Percentiles rank a stretch among this genome's conserved stretches.
These are phyloP conservation scores for Pilatotrama ljubarskyi DNA, from an alignment of 768 basidiomycete genomes.

Conservation along the genomic window DNA sequence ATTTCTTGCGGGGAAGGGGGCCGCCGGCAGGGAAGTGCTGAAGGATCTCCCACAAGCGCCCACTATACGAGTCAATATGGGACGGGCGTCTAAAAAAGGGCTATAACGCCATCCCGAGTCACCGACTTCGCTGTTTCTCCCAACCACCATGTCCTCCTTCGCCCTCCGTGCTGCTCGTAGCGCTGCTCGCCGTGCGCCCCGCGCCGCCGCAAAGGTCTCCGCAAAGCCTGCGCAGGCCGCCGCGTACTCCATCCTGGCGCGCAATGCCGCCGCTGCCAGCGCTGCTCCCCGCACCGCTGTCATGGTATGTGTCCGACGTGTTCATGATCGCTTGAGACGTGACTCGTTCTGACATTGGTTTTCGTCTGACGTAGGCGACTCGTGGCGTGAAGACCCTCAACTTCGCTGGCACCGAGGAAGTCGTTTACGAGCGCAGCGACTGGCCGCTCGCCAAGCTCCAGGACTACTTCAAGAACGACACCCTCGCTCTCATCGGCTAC, in stretches of 20 bases:
- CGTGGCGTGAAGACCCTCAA: slow-evolving; percentile 95
- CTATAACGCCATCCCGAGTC: slow-evolving; percentile 16
- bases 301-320: slow-evolving; percentile 35
- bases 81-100: slow-evolving; percentile 12
- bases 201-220: slow-evolving; percentile 42
- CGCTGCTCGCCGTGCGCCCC: slow-evolving; percentile 65
- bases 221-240: slow-evolving; percentile 50
- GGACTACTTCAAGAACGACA: slow-evolving; percentile 99
- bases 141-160: slow-evolving; percentile 60
- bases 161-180: slow-evolving; percentile 69
- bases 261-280: slow-evolving; percentile 38
- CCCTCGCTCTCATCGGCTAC: slow-evolving; percentile 97
- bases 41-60: slow-evolving; percentile 10
- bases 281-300: slow-evolving; percentile 35
- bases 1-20: not conserved
- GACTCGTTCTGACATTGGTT: slow-evolving; percentile 9
- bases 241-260: slow-evolving; percentile 64
- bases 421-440: slow-evolving; percentile 93
- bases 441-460: slow-evolving; percentile 98
- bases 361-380: slow-evolving; percentile 39
- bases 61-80: slow-evolving; percentile 14
- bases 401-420: slow-evolving; percentile 93
- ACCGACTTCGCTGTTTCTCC: not conserved
- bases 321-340: not conserved
- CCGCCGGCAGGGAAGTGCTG: not conserved